Base-by-base conservation (phyloP, 2,329 filamentous ascomycete genomes). In the Furcasterigmium furcatum region DNA sequence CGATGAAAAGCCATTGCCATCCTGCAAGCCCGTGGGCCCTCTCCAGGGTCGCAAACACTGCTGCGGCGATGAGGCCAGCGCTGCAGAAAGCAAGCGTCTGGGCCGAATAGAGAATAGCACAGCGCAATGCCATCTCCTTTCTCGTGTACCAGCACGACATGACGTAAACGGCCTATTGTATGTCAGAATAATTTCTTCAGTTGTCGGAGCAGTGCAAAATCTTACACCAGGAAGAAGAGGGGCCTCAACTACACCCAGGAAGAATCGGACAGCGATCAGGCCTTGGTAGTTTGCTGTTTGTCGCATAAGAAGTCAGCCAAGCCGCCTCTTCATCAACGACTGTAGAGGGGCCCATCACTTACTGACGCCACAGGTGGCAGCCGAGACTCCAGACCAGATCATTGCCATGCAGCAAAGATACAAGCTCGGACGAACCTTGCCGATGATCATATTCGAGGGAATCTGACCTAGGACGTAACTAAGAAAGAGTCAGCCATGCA, bases 361-460 rank as follows among this genome's bases (percentile, higher is more conserved):
- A 27, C 20, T 47, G 14, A 52, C 49, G 3, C 49, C 51, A 19
- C 42, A 47, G 10, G 51, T 53, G 13, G 51, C 45, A 8, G 49
- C 51, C 7, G 49, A 52, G 2, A 53, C 49, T 7, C 49, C 43
- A 13, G 47, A 52, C 51, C 51, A 52, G 1, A 52, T 36, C 38
- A 52, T 27, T 2, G 49, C 51, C 44, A 52, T 52, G 2, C 38
- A 44, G 21, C 50, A 51, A 4, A 53, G 47, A n/a, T 53, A 52
- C 3, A 53, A 12, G 39, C 47, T 50, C 2, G 51, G 51, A 4
- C 50, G 38, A 3, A 52, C 43, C 29, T 49, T 50, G 13, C 47
- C 47, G 7, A 53, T 49, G 14, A 53, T 52, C 51, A 53, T 53
- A 20, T 52, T 50, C 5, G 52, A 32, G 19, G 70, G 71, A 9